Percentiles rank a stretch among this genome's conserved stretches.
Evolutionary conservation across 225 moss, liverwort and hornwort species (phyloP).

Genomic region (Marchantia paleacea): DNA sequence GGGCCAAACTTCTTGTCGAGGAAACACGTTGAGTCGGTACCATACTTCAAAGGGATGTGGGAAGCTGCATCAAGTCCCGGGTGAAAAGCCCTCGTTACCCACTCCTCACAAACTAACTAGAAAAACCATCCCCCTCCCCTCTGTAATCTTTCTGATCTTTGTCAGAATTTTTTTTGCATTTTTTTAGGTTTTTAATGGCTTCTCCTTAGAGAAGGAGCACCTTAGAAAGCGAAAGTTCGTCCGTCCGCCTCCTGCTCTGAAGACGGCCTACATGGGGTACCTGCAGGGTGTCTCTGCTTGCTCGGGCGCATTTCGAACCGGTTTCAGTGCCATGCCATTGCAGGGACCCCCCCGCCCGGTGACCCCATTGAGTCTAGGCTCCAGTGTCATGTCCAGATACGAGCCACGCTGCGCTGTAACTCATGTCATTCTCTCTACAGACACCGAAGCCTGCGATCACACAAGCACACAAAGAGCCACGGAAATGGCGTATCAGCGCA

Average conservation of each 20-base stretch:
- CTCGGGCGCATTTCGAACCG: background rate
- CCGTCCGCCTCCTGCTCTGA: background rate
- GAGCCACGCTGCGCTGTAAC: constrained; percentile 18
- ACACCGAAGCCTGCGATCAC: constrained; percentile 43
- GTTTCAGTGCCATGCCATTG: background rate
- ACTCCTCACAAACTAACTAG: constrained; percentile 39
- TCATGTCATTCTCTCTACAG: constrained; percentile 24
- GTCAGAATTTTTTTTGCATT: constrained; percentile 23
- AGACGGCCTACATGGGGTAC: background rate
- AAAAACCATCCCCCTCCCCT: constrained; percentile 39
- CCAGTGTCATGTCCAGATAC: constrained; percentile 16
- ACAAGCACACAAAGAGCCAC: background rate
- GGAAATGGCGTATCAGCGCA: background rate
- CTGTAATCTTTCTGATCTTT: constrained; percentile 33
- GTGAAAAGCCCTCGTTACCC: constrained; percentile 33
- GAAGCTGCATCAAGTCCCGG: constrained; percentile 41
- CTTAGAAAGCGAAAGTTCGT: constrained; percentile 2
- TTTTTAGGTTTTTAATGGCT: constrained; percentile 21
- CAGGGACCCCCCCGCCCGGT: constrained; percentile 4
- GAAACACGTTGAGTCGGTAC: constrained; percentile 26
- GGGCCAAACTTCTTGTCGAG: constrained; percentile 27
- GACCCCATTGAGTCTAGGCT: constrained; percentile 10
- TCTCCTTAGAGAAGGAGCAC: constrained; percentile 20
- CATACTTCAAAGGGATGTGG: constrained; percentile 27
- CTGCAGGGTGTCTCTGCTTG: background rate